Evolutionary conservation across 177 flowering plant species (phyloP).

Genomic region (Telopea speciosissima): DNA sequence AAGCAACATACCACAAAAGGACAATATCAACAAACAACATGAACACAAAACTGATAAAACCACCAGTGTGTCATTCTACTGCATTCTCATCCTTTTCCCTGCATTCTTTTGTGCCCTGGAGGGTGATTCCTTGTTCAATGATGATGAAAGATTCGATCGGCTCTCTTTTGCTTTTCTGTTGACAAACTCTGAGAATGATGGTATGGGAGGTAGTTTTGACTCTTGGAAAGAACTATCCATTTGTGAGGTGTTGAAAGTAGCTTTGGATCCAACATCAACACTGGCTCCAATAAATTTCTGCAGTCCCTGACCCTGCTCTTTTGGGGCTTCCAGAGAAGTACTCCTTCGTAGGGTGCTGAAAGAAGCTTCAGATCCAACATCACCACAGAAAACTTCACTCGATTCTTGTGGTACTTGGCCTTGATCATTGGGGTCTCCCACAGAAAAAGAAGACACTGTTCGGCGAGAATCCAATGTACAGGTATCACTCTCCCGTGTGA

Average conservation of each 20-base stretch:
- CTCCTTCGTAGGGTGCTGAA: background rate
- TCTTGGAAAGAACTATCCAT: conserved; percentile 11
- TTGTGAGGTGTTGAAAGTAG: conserved; percentile 10
- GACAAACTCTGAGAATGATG: conserved; percentile 62
- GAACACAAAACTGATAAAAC: background rate
- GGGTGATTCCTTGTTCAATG: conserved; percentile 18
- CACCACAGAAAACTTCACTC: background rate
- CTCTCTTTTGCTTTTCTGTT: conserved; percentile 27
- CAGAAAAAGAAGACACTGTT: conserved; percentile 6
- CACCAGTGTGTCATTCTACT: conserved; percentile 16
- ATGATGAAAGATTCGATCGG: conserved; percentile 12
- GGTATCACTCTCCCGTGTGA: conserved; percentile 6
- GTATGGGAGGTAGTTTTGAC: conserved; percentile 41
- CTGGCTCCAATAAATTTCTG: conserved; percentile 6
- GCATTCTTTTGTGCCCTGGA: conserved; percentile 13
- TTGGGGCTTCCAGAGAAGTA: background rate
- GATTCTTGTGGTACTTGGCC: conserved; percentile 14
- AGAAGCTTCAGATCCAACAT: conserved; percentile 14
- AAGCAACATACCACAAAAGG: background rate
- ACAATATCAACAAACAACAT: background rate
- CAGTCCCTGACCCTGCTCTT: conserved; percentile 15
- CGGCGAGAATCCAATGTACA: conserved; percentile 10
- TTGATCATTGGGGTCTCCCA: background rate
- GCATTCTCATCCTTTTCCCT: conserved; percentile 48
- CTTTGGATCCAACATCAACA: conserved; percentile 9